Conservation (phyloP, 2,329 filamentous ascomycete species). For the Coniosporium tulheliwenetii region DNA sequence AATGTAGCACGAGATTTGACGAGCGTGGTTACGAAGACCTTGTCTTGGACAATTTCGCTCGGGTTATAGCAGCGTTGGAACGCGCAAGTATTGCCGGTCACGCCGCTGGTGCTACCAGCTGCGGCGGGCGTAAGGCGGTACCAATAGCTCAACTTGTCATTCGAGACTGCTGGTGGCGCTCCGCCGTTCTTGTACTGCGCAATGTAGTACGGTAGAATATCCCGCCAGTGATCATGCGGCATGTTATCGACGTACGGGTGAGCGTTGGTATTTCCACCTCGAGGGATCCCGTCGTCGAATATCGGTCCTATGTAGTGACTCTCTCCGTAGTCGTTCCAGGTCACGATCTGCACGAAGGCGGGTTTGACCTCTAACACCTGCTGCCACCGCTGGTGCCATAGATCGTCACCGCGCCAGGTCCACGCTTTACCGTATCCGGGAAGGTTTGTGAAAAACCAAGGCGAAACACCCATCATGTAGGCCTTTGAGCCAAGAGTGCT, state of each 20-base stretch:
- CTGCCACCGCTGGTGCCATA: slow-evolving; percentile 46
- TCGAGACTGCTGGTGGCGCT: slow-evolving; percentile 9
- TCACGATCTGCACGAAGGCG: slow-evolving; percentile 37
- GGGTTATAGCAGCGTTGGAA: too few relatives aligned
- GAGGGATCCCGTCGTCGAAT: slow-evolving; percentile 24
- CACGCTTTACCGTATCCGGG: slow-evolving; percentile 44
- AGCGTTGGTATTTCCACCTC: slow-evolving; percentile 16
- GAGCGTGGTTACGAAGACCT: too few relatives aligned
- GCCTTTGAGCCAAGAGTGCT: slow-evolving; percentile 23
- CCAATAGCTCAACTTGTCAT: slow-evolving; percentile 6
- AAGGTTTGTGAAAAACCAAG: slow-evolving; percentile 42
- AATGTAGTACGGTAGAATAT: slow-evolving; percentile 34
- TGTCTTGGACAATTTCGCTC: too few relatives aligned
- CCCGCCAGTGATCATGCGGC: slow-evolving; percentile 36
- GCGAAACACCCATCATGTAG: slow-evolving; percentile 33
- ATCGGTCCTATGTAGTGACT: slow-evolving; percentile 39
- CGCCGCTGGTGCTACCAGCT: too few relatives aligned
- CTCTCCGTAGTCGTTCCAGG: slow-evolving; percentile 47
- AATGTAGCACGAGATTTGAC: too few relatives aligned
- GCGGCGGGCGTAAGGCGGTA: too few relatives aligned
- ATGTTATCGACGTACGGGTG: slow-evolving; percentile 27
- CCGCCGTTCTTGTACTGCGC: slow-evolving; percentile 32
- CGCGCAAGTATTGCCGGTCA: too few relatives aligned
- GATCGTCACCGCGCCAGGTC: slow-evolving; percentile 44
- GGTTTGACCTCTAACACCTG: slow-evolving; percentile 35